A percentile compares a stretch with the other conserved stretches of the same genome.
Conservation (phyloP, 306 rosid genomes). For the Vigna hirtella region DNA sequence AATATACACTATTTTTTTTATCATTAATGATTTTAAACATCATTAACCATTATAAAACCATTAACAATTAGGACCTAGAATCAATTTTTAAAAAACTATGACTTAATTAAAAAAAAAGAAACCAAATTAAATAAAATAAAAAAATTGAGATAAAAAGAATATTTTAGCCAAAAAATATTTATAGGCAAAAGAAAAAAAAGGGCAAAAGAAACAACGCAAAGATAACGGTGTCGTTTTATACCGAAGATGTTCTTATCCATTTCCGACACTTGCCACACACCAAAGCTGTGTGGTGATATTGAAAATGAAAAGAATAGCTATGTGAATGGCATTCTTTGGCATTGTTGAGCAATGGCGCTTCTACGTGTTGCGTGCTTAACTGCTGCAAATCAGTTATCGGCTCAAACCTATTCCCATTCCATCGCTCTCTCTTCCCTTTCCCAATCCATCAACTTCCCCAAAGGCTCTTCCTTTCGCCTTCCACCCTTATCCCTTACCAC, state of each 20-base stretch:
- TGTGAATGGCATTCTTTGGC: not conserved
- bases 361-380: constrained; percentile 51
- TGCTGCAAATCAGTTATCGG: constrained; percentile 41
- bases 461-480: constrained; percentile 42
- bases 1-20: too few relatives aligned
- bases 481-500: constrained; percentile 27
- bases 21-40: too few relatives aligned
- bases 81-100: too few relatives aligned
- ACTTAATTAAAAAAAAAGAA: too few relatives aligned
- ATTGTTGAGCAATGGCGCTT: constrained; percentile 59
- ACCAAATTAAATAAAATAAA: too few relatives aligned
- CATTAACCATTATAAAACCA: too few relatives aligned
- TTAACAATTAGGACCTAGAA: too few relatives aligned
- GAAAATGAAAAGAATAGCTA: not conserved
- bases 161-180: too few relatives aligned
- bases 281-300: not conserved
- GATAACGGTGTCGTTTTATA: not conserved
- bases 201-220: not conserved
- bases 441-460: constrained; percentile 30
- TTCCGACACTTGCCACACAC: not conserved
- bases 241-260: constrained; percentile 28
- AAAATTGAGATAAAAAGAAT: too few relatives aligned
- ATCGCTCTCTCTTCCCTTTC: constrained; percentile 41
- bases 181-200: too few relatives aligned
- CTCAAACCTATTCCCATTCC: constrained; percentile 30